Evolutionary conservation across 805 yeast species (phyloP), one percentile per base, ranked within the genome.

Genomic region (Wickerhamiella cacticola): DNA sequence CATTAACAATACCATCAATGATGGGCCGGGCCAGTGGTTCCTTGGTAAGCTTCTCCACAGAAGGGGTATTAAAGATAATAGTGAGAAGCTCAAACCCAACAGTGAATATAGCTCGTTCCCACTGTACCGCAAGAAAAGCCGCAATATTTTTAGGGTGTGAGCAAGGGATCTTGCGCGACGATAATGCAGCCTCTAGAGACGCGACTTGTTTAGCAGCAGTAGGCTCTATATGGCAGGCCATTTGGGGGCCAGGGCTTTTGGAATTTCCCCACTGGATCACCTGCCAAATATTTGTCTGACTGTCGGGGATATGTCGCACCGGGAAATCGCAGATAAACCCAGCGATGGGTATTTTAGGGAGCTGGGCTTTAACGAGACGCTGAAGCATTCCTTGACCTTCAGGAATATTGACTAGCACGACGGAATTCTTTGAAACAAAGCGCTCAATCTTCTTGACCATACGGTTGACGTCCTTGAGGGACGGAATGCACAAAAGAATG

Each of bases 11-110:
- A 2, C 96, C 96, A 16, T 84, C 74, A 19, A 85, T 72, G 51
- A 88, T 69, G 8, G 96, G 96, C 61, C 84, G 84, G 24, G 94
- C 89, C 52, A 87, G 69, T 41, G 86, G 81, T 61, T 83, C 85
- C 33, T 70, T 66, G 28, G 72, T 67, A 46, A 88, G 68, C 45
- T 72, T 64, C 31, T 64, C 66, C 1, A 94, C 86, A 53, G 67
- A 71, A 3, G 81, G 76, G 50, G 75, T 73, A 63, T 86, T 95
- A 57, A 88, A 78, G 9, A 84, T 58, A 21, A 87, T 72, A 28
- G 85, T 68, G 39, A 87, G 67, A 4, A 95, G 86, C 61, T 81
- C 83, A 59, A 87, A 76, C 15, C 42, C 42, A 36, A 86, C 75
- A 48, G 76, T 73, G 7, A 94, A 85, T 48, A 86, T 71, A 1